Evolutionary conservation across 805 yeast genomes (phyloP), one percentile per base, ranked within the genome.

Genomic region (Kazachstania kunashirensis): DNA sequence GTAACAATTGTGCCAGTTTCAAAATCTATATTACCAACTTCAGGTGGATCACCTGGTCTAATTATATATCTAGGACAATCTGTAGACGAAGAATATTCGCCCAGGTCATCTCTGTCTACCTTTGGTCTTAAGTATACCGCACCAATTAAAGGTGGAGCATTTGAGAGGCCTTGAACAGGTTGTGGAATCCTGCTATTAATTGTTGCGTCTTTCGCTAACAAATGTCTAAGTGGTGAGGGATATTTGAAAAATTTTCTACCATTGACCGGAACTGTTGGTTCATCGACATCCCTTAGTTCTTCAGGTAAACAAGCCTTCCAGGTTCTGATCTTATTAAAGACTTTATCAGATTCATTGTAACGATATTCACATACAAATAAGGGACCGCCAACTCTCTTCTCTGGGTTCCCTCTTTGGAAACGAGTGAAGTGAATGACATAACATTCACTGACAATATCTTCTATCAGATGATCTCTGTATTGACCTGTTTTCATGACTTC

Each of bases 271-370:
- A 75, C 73, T 15, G 84, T 76, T 19, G 82, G 81, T 51, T 88
- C 96, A 50, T 84, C 89, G 37, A 63, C 52, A 44, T 82, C 85
- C 50, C 97, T 76, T 29, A 88, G 80, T 59, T 89, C 97, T 61
- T 92, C 97, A 0, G 98, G 98, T 47, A 92, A 70, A 67, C 97
- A 92, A 6, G 96, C 96, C 62, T 85, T 89, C 98, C 98, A 92
- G 3, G 97, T 89, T 55, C 97, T 74, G 50, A 92, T 92, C 54
- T 89, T 82, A 61, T 89, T 92, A 68, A 92, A 92, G 19, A 78
- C 80, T 57, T 84, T 84, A 49, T 84, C 95, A 38, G 75, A 69
- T 56, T 89, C 96, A 54, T 89, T 89, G 62, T 88, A 92, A 52
- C 98, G 78, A 59, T 76, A 84, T 60, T 92, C 98, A 65, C 97